A percentile compares a stretch with the other conserved stretches of the same genome.
Evolutionary conservation across 2,329 filamentous ascomycete genomes (phyloP).

Genomic region (Claviceps paspali): DNA sequence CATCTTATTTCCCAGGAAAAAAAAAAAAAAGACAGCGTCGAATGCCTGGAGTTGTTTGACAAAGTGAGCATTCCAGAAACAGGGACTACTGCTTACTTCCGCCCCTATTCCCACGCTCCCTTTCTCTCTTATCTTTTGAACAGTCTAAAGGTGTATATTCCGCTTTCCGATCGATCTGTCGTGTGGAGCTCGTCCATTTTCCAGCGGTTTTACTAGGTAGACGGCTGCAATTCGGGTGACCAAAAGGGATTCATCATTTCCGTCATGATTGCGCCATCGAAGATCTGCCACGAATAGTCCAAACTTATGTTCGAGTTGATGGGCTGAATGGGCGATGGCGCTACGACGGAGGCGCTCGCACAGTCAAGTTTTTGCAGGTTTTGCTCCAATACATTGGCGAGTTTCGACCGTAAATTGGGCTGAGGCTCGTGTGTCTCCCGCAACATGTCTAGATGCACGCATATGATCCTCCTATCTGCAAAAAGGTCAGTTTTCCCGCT

Average conservation of each 20-base stretch:
- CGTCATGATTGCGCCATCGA: slow-evolving; percentile 7
- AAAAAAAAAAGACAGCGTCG: too few relatives aligned
- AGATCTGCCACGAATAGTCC: slow-evolving; percentile 10
- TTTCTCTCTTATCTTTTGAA: too few relatives aligned
- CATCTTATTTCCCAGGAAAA: too few relatives aligned
- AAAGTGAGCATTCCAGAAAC: too few relatives aligned
- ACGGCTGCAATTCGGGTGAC: neutral
- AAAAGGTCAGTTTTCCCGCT: neutral
- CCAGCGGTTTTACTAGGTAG: neutral
- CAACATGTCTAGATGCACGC: slow-evolving; percentile 15
- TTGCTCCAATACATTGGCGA: slow-evolving; percentile 10
- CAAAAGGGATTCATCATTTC: slow-evolving; percentile 3
- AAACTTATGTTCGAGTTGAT: slow-evolving; percentile 5
- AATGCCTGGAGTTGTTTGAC: too few relatives aligned
- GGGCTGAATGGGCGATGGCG: slow-evolving; percentile 4
- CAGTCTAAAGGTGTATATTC: too few relatives aligned
- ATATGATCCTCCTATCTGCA: slow-evolving; percentile 14
- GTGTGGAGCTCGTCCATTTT: neutral
- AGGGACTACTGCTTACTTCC: too few relatives aligned
- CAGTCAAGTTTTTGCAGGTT: slow-evolving; percentile 13
- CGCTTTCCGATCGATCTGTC: too few relatives aligned
- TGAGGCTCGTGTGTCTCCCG: slow-evolving; percentile 15
- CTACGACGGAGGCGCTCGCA: slow-evolving; percentile 5
- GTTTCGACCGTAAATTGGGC: slow-evolving; percentile 10
- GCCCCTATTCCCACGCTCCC: too few relatives aligned